Percentiles rank a stretch among this genome's conserved stretches.
These are phyloP conservation scores for Phytophthora fragariaefolia DNA, from an alignment of 352 stramenopile genomes.

Conservation along the genomic window DNA sequence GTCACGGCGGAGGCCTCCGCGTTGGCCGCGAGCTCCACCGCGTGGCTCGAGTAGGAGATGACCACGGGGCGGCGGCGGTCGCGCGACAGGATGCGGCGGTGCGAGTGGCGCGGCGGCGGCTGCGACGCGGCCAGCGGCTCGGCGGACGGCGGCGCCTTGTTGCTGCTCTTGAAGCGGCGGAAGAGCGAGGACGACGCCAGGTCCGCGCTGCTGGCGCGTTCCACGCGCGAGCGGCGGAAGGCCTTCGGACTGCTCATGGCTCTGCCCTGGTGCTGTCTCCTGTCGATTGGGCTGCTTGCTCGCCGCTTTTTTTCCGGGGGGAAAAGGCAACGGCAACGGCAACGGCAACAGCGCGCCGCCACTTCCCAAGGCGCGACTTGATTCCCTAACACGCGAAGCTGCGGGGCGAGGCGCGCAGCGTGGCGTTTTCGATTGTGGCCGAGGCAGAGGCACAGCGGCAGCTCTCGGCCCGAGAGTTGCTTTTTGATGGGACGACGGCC, in stretches of 20 bases:
- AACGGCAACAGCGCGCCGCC: background rate
- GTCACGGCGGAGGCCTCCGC: constrained; percentile 17
- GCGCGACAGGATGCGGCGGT: constrained; percentile 26
- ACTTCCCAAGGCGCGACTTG: constrained; percentile 10
- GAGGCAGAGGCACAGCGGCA: constrained; percentile 26
- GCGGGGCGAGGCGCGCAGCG: constrained; percentile 19
- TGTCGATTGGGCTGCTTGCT: constrained; percentile 1
- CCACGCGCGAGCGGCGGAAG: constrained; percentile 28
- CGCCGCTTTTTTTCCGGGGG: constrained; percentile 1
- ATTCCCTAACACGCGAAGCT: constrained; percentile 1
- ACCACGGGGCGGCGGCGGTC: constrained; percentile 43
- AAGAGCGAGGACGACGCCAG: constrained; percentile 34
- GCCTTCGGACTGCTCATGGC: constrained; percentile 24
- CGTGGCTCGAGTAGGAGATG: constrained; percentile 41
- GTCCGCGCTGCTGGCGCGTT: constrained; percentile 34
- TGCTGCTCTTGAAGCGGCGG: constrained; percentile 26
- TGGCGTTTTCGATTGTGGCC: constrained; percentile 40
- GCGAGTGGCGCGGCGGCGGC: constrained; percentile 34
- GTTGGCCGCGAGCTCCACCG: background rate
- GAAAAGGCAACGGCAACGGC: too few species aligned
- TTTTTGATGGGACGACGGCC: constrained; percentile 28
- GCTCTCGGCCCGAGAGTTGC: background rate
- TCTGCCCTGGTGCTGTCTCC: constrained; percentile 1
- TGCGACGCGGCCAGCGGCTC: constrained; percentile 29
- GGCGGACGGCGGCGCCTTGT: background rate